A percentile compares a stretch with the other conserved stretches of the same genome.
Evolutionary conservation across 345 rosid genomes (phyloP).

Genomic region (Eucalyptus lansdowneana): DNA sequence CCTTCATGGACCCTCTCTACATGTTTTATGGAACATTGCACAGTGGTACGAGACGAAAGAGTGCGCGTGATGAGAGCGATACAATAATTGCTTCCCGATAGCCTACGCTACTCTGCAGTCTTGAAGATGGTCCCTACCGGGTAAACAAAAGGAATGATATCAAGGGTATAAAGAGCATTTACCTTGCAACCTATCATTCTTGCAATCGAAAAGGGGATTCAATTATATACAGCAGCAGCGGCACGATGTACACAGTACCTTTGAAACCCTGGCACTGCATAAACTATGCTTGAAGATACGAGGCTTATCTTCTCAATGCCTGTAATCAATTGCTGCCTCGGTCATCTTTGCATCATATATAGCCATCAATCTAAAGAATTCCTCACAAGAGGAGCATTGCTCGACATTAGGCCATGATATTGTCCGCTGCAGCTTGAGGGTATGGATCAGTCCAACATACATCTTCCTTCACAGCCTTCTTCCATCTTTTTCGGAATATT

Average conservation of each 20-base stretch:
- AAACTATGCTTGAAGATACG: neutral
- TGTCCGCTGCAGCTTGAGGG: neutral
- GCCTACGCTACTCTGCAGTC: neutral
- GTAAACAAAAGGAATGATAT: neutral
- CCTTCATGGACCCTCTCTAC: neutral
- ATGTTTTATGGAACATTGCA: neutral
- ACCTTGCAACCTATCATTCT: neutral
- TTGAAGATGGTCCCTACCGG: neutral
- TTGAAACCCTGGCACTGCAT: neutral
- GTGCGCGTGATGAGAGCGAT: neutral
- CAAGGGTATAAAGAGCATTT: neutral
- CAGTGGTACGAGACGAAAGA: neutral
- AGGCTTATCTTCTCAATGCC: neutral
- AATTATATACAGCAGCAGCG: neutral
- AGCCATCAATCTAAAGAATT: neutral
- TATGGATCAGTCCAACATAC: constrained; percentile 54
- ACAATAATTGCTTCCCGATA: neutral
- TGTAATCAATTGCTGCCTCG: neutral
- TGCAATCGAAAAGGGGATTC: neutral
- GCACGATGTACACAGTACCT: neutral
- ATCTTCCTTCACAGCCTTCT: constrained; percentile 23
- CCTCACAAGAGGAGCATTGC: neutral
- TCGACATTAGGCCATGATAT: neutral
- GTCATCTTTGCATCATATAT: neutral
- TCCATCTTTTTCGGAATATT: constrained; percentile 40